A percentile compares a stretch with the other conserved stretches of the same genome.
These are phyloP conservation scores for Annulohypoxylon stygium DNA, from an alignment of 495 filamentous ascomycete species.

Conservation along the genomic window DNA sequence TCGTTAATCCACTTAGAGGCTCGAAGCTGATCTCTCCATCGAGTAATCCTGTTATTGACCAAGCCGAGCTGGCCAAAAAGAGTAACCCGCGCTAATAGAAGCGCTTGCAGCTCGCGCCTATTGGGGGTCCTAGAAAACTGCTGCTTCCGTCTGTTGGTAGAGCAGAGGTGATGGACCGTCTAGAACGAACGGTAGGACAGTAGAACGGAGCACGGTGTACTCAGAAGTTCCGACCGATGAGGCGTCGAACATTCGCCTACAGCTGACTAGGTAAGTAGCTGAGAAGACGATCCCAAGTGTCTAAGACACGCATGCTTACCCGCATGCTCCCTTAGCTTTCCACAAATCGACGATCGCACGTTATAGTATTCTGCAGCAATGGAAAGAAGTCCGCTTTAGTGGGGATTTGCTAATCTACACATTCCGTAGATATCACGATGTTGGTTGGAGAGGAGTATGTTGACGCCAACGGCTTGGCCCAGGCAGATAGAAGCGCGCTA, in stretches of 20 bases:
- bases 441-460: slow-evolving; percentile 23
- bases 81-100: slow-evolving; percentile 38
- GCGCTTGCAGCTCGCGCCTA: slow-evolving; percentile 41
- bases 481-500: slow-evolving; percentile 39
- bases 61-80: slow-evolving; percentile 29
- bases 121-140: slow-evolving; percentile 31
- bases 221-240: slow-evolving; percentile 15
- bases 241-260: slow-evolving; percentile 5
- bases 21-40: slow-evolving; percentile 10
- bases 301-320: slow-evolving; percentile 46
- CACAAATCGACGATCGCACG: slow-evolving; percentile 24
- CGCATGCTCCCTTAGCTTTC: slow-evolving; percentile 26
- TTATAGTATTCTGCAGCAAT: slow-evolving; percentile 14
- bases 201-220: neutral
- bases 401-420: slow-evolving; percentile 3
- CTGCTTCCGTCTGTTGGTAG: slow-evolving; percentile 18
- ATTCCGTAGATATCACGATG: slow-evolving; percentile 18
- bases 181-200: neutral
- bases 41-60: slow-evolving; percentile 22
- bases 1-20: slow-evolving; percentile 34
- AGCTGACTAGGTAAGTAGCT: slow-evolving; percentile 37
- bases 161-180: slow-evolving; percentile 2
- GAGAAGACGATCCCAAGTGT: slow-evolving; percentile 36
- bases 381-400: slow-evolving; percentile 16
- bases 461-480: slow-evolving; percentile 13